Evolutionary conservation across 805 yeast species (phyloP).

Genomic region (Diddensiella santjacobensis): DNA sequence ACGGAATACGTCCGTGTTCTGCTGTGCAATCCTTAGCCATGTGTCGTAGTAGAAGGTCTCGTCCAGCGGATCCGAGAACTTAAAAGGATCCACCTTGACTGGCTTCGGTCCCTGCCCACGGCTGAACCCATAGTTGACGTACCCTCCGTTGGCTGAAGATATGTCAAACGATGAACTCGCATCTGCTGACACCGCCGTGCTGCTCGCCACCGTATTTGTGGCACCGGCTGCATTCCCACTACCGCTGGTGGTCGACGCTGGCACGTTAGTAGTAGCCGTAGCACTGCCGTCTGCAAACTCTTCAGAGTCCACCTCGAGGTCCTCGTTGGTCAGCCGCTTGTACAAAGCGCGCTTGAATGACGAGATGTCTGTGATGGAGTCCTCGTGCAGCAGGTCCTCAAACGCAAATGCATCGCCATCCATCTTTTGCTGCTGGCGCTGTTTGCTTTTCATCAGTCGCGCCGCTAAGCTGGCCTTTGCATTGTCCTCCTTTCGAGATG

Average conservation of each 20-base stretch:
- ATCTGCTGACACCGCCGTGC: neutral
- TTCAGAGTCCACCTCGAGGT: neutral
- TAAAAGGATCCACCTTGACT: conserved; percentile 72
- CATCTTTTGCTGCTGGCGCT: neutral
- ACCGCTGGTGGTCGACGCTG: neutral
- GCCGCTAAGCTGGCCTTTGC: neutral
- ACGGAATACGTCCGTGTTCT: conserved; percentile 78
- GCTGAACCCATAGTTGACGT: too few species aligned
- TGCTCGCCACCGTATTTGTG: neutral
- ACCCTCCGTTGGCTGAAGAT: neutral
- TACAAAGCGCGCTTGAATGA: conserved; percentile 31
- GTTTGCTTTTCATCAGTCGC: conserved; percentile 2
- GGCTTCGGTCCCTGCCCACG: neutral
- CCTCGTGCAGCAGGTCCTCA: conserved; percentile 38
- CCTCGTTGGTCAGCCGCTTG: conserved; percentile 4
- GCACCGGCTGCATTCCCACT: neutral
- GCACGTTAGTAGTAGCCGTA: neutral
- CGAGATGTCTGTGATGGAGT: conserved; percentile 35
- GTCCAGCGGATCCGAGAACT: conserved; percentile 81
- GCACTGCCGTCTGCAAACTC: conserved; percentile 31
- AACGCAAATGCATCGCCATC: conserved; percentile 27
- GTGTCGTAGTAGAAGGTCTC: conserved; percentile 79
- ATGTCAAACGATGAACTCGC: neutral
- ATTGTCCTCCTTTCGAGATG: conserved; percentile 28
- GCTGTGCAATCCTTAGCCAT: conserved; percentile 78